Base-by-base conservation (phyloP, 2,329 filamentous ascomycete species). In the Cercospora berteroae region DNA sequence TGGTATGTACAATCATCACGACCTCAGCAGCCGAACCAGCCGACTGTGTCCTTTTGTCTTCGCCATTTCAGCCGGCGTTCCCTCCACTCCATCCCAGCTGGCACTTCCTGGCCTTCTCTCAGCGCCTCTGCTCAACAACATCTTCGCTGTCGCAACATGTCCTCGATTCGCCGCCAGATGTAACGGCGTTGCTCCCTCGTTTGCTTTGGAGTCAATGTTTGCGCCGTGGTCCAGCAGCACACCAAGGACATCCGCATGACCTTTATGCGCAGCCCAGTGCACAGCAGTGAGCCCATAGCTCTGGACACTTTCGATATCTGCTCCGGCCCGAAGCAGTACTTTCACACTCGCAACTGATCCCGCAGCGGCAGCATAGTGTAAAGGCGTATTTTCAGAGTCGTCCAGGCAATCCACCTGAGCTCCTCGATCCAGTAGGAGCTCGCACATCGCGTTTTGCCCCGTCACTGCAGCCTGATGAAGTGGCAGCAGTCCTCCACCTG, bases 381-480 rank as follows among this genome's bases (percentile, higher is more conserved):
- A 56, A 4, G 75, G 64, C 9, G 75, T 75, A 18, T 74, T 74
- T 18, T 60, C 18, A 5, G 74, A 71, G 23, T 74, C 71, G 48
- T 76, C 75, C 16, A 67, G 20, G n/a, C 67, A 65, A 42, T 76
- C 73, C 2, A 74, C 70, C 20, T 72, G 69, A 9, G 75, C 75
- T 13, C 75, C 74, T 20, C 70, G 69, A 16, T 74, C 72, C 18
- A 76, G 70, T 18, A 77, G 63, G 1, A 77, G 64, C 65, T 73
- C 73, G 63, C 71, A 73, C 71, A 76, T 73, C 3, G 74, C 74
- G 57, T 65, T 71, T 31, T 76, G 74, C 12, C 71, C 69, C 16
- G 70, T 76, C 6, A 74, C 72, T 10, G 74, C 74, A 50, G 74
- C 75, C 67, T 76, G 74, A 56, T 76, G 74, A 10, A 77, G 58